A percentile compares a stretch with the other conserved stretches of the same genome.
Conservation (phyloP, 192 early-diverging fungal species). For the Ambispora gerdemannii region DNA sequence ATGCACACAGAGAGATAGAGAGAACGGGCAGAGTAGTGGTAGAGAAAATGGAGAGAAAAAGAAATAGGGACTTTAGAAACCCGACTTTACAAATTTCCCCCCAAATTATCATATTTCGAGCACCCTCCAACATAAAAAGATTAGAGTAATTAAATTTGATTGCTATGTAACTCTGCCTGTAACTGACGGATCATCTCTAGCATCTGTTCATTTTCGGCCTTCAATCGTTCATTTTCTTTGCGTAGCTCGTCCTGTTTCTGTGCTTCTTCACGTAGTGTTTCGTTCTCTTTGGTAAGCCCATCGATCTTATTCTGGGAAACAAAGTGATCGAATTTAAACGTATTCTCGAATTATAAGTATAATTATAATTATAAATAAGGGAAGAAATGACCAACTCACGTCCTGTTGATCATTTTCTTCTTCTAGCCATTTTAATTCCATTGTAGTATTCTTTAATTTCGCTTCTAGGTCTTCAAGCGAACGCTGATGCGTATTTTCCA, state of each 20-base stretch:
- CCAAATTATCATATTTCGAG: background rate
- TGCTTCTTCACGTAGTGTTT: background rate
- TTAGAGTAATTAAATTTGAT: conserved; percentile 6
- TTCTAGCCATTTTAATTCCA: conserved; percentile 42
- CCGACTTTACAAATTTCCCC: background rate
- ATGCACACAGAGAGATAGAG: too few species aligned
- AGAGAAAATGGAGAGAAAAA: background rate
- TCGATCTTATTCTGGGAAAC: background rate
- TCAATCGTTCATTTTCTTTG: conserved; percentile 3
- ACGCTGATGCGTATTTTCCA: conserved; percentile 29
- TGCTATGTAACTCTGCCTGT: conserved; percentile 5
- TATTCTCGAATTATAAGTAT: background rate
- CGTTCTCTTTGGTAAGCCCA: background rate
- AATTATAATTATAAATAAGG: background rate
- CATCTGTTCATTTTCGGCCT: conserved; percentile 16
- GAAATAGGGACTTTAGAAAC: background rate
- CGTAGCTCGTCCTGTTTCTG: background rate
- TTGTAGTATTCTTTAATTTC: conserved; percentile 33
- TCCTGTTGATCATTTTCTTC: conserved; percentile 40
- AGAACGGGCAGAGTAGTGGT: background rate
- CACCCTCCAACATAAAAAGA: background rate
- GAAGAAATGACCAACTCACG: conserved; percentile 16
- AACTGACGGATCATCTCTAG: conserved; percentile 4
- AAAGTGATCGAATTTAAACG: background rate
- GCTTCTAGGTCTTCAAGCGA: conserved; percentile 28